These are phyloP conservation scores for Lepiota subincarnata DNA, from an alignment of 768 basidiomycete species.

Conservation along the genomic window DNA sequence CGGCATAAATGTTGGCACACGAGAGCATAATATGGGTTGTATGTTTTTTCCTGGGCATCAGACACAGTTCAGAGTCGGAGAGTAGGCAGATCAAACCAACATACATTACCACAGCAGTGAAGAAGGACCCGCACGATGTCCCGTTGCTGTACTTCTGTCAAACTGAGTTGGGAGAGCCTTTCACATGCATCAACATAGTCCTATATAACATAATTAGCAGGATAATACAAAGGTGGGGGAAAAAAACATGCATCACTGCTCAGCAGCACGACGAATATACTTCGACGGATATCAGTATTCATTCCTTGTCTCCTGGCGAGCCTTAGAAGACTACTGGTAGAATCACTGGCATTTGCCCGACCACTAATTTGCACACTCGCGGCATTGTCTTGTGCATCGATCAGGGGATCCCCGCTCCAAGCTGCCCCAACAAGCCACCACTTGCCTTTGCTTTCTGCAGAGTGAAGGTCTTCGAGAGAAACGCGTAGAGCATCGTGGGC, in stretches of 20 bases:
- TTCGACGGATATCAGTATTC: constrained; percentile 94
- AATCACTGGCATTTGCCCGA: constrained; percentile 23
- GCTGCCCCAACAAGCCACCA: constrained; percentile 99
- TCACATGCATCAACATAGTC: constrained; percentile 97
- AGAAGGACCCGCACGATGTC: constrained; percentile 91
- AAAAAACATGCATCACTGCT: constrained; percentile 75
- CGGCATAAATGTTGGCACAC: constrained; percentile 81
- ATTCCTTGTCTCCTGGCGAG: constrained; percentile 95
- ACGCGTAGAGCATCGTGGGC: constrained; percentile 85
- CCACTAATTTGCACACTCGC: constrained; percentile 18
- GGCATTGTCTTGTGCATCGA: constrained; percentile 51
- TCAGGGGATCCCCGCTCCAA: constrained; percentile 89
- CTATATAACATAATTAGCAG: constrained; percentile 33
- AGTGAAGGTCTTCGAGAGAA: constrained; percentile 78
- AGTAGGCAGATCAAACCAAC: constrained; percentile 17
- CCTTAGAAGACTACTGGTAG: constrained; percentile 49
- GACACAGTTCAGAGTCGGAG: constrained; percentile 5
- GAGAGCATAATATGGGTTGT: constrained; percentile 95
- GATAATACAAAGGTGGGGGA: neutral
- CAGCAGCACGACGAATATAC: constrained; percentile 93
- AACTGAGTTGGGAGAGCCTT: constrained; percentile 74
- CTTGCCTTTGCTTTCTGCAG: constrained; percentile 83
- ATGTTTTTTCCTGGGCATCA: constrained; percentile 67
- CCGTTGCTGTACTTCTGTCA: constrained; percentile 88
- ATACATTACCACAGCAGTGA: constrained; percentile 88